Conservation (phyloP, 495 filamentous ascomycete genomes). For the Pyrenopolyporus hunteri region DNA sequence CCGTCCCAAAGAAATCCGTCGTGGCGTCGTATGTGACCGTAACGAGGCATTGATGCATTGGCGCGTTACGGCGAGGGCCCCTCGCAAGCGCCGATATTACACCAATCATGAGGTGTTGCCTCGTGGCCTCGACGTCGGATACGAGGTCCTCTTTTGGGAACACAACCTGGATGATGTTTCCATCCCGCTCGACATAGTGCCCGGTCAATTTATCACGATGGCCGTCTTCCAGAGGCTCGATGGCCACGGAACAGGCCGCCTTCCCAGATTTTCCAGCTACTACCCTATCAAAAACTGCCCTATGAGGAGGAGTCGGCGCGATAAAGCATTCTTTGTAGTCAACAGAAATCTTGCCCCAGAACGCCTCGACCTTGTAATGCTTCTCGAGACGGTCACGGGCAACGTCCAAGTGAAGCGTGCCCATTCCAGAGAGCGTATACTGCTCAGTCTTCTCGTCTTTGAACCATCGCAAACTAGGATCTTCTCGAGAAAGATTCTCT, state of each 20-base stretch:
- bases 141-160: slow-evolving; percentile 57
- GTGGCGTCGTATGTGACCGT: slow-evolving; percentile 68
- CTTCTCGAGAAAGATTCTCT: slow-evolving; percentile 80
- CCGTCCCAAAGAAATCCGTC: slow-evolving; percentile 68
- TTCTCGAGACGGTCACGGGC: slow-evolving; percentile 84
- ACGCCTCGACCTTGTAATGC: slow-evolving; percentile 86
- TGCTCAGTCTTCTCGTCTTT: slow-evolving; percentile 91
- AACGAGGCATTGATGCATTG: slow-evolving; percentile 73
- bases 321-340: slow-evolving; percentile 86
- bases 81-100: slow-evolving; percentile 83
- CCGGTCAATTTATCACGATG: slow-evolving; percentile 44
- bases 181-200: slow-evolving; percentile 50
- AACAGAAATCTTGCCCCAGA: slow-evolving; percentile 93
- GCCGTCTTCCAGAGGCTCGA: slow-evolving; percentile 64
- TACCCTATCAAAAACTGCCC: slow-evolving; percentile 73
- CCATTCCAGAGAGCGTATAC: slow-evolving; percentile 94
- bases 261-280: slow-evolving; percentile 79
- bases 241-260: slow-evolving; percentile 72
- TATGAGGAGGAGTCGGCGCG: slow-evolving; percentile 56
- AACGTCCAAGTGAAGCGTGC: slow-evolving; percentile 96
- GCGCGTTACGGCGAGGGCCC: slow-evolving; percentile 77
- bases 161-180: slow-evolving; percentile 66
- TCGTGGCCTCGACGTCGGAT: slow-evolving; percentile 62
- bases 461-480: slow-evolving; percentile 87
- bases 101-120: slow-evolving; percentile 75